Conservation (phyloP, 257 asterid genomes). For the Solanum arcanum region DNA sequence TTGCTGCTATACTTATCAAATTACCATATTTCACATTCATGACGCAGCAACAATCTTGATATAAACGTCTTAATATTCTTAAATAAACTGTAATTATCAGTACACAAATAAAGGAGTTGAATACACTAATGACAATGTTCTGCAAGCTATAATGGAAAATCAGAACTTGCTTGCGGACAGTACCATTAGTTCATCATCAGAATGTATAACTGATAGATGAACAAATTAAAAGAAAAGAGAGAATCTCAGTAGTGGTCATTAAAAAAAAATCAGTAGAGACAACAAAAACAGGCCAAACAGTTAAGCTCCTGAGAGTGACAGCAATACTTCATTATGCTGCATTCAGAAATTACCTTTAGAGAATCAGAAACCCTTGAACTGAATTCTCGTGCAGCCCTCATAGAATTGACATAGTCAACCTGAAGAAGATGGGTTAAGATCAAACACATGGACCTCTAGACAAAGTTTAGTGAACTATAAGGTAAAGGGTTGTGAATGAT, state of each 20-base stretch:
- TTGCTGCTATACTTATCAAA: not conserved
- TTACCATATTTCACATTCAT: not conserved
- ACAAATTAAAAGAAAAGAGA: not conserved
- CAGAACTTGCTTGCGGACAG: not conserved
- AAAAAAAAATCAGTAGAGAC: not conserved
- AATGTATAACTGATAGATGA: not conserved
- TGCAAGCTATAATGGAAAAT: not conserved
- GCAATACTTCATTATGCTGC: not conserved
- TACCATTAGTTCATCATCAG: not conserved
- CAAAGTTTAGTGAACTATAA: not conserved
- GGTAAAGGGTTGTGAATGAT: not conserved
- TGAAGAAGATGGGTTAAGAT: conserved; percentile 9
- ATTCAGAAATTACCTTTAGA: conserved; percentile 45
- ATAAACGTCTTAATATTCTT: not conserved
- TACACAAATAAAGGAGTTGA: not conserved
- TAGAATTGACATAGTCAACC: conserved; percentile 84
- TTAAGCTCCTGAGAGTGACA: not conserved
- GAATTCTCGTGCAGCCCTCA: conserved; percentile 95
- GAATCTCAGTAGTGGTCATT: not conserved
- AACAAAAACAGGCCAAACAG: not conserved
- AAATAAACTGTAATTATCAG: not conserved
- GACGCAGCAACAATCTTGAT: not conserved
- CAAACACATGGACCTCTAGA: not conserved
- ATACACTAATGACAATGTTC: not conserved
- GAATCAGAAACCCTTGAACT: conserved; percentile 75